These are phyloP conservation scores for Nitzschia putrida DNA, from an alignment of 108 stramenopile genomes.

Conservation along the genomic window DNA sequence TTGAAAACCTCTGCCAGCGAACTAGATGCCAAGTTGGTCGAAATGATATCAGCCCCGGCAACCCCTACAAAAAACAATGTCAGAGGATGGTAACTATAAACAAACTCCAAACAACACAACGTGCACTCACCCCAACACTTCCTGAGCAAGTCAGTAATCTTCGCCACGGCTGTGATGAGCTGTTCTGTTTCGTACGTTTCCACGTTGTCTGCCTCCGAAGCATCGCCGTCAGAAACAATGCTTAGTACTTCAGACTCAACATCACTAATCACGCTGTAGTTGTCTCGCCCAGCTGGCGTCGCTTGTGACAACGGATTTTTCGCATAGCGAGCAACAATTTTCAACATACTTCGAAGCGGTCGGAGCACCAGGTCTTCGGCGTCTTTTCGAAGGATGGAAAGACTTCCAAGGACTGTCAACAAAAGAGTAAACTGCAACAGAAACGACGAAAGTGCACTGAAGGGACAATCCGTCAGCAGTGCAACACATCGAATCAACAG, in stretches of 20 bases:
- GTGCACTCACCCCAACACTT: slow-evolving; percentile 85
- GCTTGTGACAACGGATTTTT: slow-evolving; percentile 59
- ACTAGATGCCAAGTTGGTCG: slow-evolving; percentile 84
- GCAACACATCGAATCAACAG: background rate
- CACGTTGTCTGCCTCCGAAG: slow-evolving; percentile 36
- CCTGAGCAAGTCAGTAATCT: slow-evolving; percentile 91
- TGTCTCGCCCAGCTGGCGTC: slow-evolving; percentile 4
- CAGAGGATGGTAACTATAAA: background rate
- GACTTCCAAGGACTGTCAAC: slow-evolving; percentile 45
- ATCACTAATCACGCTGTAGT: slow-evolving; percentile 13
- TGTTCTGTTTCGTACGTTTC: slow-evolving; percentile 91
- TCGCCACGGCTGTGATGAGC: slow-evolving; percentile 85
- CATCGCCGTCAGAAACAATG: slow-evolving; percentile 10
- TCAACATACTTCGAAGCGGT: slow-evolving; percentile 81
- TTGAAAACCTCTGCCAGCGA: slow-evolving; percentile 78
- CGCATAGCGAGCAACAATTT: slow-evolving; percentile 80
- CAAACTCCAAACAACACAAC: background rate
- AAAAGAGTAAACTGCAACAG: slow-evolving; percentile 50
- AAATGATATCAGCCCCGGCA: slow-evolving; percentile 94
- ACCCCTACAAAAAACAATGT: slow-evolving; percentile 42
- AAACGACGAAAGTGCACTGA: slow-evolving; percentile 37
- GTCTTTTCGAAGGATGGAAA: slow-evolving; percentile 63
- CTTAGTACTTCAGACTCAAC: slow-evolving; percentile 5
- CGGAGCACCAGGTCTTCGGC: slow-evolving; percentile 69
- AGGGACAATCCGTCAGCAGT: background rate